Base-by-base conservation (phyloP, 176 grass and related monocot genomes). In the Carex scoparia region DNA sequence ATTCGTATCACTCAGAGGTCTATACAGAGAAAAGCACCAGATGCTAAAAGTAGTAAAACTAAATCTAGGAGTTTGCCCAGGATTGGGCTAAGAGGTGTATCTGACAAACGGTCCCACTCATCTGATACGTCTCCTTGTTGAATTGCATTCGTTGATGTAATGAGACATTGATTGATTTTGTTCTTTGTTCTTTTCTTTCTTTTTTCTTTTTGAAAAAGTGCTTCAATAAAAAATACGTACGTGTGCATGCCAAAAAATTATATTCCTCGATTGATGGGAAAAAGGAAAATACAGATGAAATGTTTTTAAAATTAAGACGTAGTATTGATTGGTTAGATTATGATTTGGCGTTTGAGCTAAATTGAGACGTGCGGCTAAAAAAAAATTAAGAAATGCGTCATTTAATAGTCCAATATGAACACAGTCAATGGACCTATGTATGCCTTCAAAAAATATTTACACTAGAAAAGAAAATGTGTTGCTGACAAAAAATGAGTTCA, bases 1-100 rank as follows among this genome's bases (percentile, higher is more conserved):
- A 95, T 98, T 79, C 88, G 95, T 16, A 83, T 98, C 4, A 69
- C 91, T 18, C 95, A 95, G 9, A 91, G 88, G 63, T 86, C 88
- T 62, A 84, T 89, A 83, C 88, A 88, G 30, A 89, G 93, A 85
- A 98, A 92, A 93, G 80, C 66, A 4, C 28, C 69, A 83, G 33
- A 14, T 4, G 93, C 85, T 63, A 90, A 68, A 46, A 83, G 11
- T 51, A 83, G 14, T 68, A 83, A 65, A 49, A 65, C 27, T 68
- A 65, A 65, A 49, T 42, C 42, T 83, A 83, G 62, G 42, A 68
- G 19, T 83, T 68, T 46, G 15, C 7, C 32, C 14, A 81, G 61
- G 58, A 9, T 81, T 27, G 79, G 18, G 10, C 19, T 13, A 30
- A 46, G 59, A 81, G n/a, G 58, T 65, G 80, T 19, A 15, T 65